Evolutionary conservation across 495 filamentous ascomycete species (phyloP).

Genomic region (Hypomontagnella monticulosa): DNA sequence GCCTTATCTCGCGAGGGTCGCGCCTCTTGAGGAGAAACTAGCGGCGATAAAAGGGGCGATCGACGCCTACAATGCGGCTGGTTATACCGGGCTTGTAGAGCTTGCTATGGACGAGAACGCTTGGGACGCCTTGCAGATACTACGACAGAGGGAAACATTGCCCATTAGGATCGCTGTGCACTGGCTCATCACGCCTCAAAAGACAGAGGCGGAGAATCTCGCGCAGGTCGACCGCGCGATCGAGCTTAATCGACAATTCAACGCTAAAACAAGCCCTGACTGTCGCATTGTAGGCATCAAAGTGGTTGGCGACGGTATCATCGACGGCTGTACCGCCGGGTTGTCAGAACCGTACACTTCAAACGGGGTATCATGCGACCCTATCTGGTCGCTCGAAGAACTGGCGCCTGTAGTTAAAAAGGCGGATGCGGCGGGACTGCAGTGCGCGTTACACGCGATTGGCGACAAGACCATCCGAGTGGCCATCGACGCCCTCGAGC

Average conservation of each 20-base stretch:
- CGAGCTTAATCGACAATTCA: constrained; percentile 60
- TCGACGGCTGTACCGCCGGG: constrained; percentile 73
- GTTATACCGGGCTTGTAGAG: constrained; percentile 72
- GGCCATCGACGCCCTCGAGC: constrained; percentile 64
- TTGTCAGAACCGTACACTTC: constrained; percentile 67
- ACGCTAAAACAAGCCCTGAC: constrained; percentile 57
- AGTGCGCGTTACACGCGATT: constrained; percentile 74
- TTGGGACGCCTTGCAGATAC: constrained; percentile 65
- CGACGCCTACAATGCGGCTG: constrained; percentile 60
- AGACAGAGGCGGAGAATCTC: constrained; percentile 54
- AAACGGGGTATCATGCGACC: constrained; percentile 57
- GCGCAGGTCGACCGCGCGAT: constrained; percentile 68
- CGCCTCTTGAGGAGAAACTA: constrained; percentile 62
- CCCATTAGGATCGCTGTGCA: constrained; percentile 70
- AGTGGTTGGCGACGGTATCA: constrained; percentile 72
- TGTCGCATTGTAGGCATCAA: constrained; percentile 73
- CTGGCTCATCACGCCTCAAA: constrained; percentile 66
- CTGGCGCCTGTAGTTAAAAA: constrained; percentile 63
- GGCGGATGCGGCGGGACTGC: constrained; percentile 64
- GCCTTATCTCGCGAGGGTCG: constrained; percentile 64
- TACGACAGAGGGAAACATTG: constrained; percentile 50
- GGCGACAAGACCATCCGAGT: constrained; percentile 66
- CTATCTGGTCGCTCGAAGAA: constrained; percentile 64
- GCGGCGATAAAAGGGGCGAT: constrained; percentile 61
- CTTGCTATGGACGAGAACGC: constrained; percentile 75